A percentile compares a stretch with the other conserved stretches of the same genome.
Conservation (phyloP, 129 eudicot species). For the Lactuca saligna region DNA sequence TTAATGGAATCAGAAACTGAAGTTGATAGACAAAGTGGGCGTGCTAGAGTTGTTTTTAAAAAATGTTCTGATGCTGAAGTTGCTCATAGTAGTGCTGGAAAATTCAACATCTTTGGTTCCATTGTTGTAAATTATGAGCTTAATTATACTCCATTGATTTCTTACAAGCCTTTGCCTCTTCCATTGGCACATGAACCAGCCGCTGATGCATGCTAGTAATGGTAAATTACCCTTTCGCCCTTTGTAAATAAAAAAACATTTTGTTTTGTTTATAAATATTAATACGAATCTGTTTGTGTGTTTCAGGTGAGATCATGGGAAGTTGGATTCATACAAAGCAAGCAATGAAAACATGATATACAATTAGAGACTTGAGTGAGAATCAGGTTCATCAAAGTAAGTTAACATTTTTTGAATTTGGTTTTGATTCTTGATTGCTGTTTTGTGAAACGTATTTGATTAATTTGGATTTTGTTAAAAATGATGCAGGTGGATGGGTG, state of each 20-base stretch:
- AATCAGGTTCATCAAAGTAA: neutral
- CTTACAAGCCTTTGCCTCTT: slow-evolving; percentile 54
- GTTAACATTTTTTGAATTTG: neutral
- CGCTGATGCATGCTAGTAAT: slow-evolving; percentile 45
- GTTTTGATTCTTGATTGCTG: neutral
- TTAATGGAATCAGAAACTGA: slow-evolving; percentile 86
- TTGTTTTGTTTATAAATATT: neutral
- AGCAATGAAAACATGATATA: neutral
- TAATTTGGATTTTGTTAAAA: neutral
- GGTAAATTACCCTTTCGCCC: slow-evolving; percentile 33
- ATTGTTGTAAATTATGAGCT: slow-evolving; percentile 67
- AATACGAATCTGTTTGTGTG: neutral
- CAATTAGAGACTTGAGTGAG: neutral
- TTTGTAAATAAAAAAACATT: neutral
- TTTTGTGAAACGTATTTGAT: neutral
- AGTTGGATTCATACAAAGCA: neutral
- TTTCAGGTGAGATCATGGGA: slow-evolving; percentile 16
- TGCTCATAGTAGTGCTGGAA: slow-evolving; percentile 76
- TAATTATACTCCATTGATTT: slow-evolving; percentile 59
- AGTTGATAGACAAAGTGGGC: slow-evolving; percentile 54
- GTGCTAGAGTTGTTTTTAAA: slow-evolving; percentile 84
- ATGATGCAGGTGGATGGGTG: neutral
- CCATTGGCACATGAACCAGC: slow-evolving; percentile 26
- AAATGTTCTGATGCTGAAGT: slow-evolving; percentile 92
- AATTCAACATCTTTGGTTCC: slow-evolving; percentile 74